Conservation (phyloP, 495 filamentous ascomycete species). For the Amorphotheca resinae region DNA sequence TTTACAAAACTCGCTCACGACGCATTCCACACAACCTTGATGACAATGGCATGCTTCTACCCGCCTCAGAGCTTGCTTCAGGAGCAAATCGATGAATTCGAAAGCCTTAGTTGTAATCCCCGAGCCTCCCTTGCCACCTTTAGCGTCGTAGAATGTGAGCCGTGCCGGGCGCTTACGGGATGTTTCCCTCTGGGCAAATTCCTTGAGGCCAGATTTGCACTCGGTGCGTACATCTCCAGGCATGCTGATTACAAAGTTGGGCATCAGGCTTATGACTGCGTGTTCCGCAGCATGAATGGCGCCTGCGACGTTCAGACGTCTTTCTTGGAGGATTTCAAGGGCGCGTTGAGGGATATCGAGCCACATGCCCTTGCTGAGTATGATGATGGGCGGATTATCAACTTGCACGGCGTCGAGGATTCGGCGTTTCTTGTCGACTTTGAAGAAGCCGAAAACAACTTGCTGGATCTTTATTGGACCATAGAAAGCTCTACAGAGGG, state of each 20-base stretch:
- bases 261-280: constrained; percentile 73
- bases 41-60: constrained; percentile 57
- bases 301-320: constrained; percentile 67
- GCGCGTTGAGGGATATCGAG: constrained; percentile 74
- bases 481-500: constrained; percentile 57
- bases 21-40: constrained; percentile 77
- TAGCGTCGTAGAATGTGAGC: constrained; percentile 89
- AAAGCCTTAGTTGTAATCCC: constrained; percentile 89
- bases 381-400: constrained; percentile 81
- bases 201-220: constrained; percentile 69
- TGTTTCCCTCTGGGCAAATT: constrained; percentile 65
- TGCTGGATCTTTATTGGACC: constrained; percentile 73
- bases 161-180: constrained; percentile 75
- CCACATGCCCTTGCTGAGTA: constrained; percentile 88
- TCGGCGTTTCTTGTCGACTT: constrained; percentile 66
- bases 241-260: constrained; percentile 77
- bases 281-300: constrained; percentile 95
- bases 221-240: constrained; percentile 84
- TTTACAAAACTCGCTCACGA: constrained; percentile 73
- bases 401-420: constrained; percentile 89
- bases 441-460: constrained; percentile 92
- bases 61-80: constrained; percentile 65
- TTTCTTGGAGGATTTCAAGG: constrained; percentile 61
- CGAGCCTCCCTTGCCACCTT: constrained; percentile 69
- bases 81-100: constrained; percentile 71